Evolutionary conservation across 305 asterid genomes (phyloP), one percentile per base, ranked within the genome.

Genomic region (Fraxinus xanthoxyloides): DNA sequence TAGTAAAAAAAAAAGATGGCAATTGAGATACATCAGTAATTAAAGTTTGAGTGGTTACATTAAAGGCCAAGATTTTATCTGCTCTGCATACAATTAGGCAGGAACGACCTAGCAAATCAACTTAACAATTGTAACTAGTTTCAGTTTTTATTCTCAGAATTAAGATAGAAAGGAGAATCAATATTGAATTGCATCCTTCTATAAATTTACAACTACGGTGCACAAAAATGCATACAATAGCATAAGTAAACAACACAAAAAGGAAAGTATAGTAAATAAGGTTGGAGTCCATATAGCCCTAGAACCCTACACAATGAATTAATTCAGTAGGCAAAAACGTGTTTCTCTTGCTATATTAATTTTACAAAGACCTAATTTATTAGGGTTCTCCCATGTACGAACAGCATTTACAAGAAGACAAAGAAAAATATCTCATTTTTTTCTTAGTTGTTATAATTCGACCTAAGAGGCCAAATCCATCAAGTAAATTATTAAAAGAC

Each of bases 231-330:
- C 77, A 32, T 48, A 4, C 21, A 9, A 7, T 38, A 83, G 17
- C 81, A 35, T 3, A 77, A 32, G 38, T 32, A 82, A 75, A 32
- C 10, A 79, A 79, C 67, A 31, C 31, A 67, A 79, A 35, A 56
- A 3, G 74, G 46, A 21, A 83, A 10, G 7, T 32, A 23, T 8
- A 70, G 24, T 43, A 28, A 72, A 72, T 34, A 35, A 8, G 48
- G 79, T 77, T 73, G 2, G n/a, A 65, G 34, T 24, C 30, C n/a
- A 4, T 23, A 8, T 26, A 24, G 72, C n/a, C 19, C 7, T 65
- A 65, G 72, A 65, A 65, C 72, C 32, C 28, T 56, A 19, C 26
- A n/a, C 67, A 56, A n/a, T 1, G 67, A 56, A 56, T 56, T n/a
- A 19, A 19, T 75, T 15, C 32, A 63, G 21, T 51, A 32, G 54